Conservation (phyloP, 2,329 filamentous ascomycete genomes). For the Colletotrichum neosansevieriae region DNA sequence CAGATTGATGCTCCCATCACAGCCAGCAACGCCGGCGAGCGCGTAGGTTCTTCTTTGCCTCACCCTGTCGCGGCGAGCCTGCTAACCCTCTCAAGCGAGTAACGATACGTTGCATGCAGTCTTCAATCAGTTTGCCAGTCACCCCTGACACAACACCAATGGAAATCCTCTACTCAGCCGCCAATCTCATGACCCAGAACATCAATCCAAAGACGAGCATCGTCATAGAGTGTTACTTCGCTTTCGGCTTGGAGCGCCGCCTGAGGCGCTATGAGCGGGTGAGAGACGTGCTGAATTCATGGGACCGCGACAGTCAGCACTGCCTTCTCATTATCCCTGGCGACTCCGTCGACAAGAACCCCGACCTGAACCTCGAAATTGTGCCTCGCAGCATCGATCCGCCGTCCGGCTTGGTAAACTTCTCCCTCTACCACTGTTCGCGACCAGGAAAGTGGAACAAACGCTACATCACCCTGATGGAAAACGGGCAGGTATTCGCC, state of each 20-base stretch:
- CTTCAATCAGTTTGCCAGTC: slow-evolving; percentile 77
- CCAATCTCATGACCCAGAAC: slow-evolving; percentile 70
- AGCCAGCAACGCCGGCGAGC: slow-evolving; percentile 82
- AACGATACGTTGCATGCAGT: slow-evolving; percentile 77
- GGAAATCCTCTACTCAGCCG: slow-evolving; percentile 78
- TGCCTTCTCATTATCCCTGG: slow-evolving; percentile 75
- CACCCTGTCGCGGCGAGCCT: background rate
- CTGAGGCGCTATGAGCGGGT: slow-evolving; percentile 88
- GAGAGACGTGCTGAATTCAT: slow-evolving; percentile 90
- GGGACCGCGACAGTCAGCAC: slow-evolving; percentile 86
- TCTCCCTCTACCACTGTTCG: slow-evolving; percentile 84
- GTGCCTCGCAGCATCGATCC: slow-evolving; percentile 70
- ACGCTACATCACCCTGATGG: slow-evolving; percentile 79
- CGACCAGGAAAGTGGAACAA: slow-evolving; percentile 90
- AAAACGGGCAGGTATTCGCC: slow-evolving; percentile 77
- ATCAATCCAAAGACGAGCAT: slow-evolving; percentile 76
- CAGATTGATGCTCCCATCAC: slow-evolving; percentile 82
- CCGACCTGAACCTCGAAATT: slow-evolving; percentile 73
- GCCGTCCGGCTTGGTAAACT: slow-evolving; percentile 71
- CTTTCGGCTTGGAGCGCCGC: slow-evolving; percentile 83
- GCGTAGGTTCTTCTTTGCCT: slow-evolving; percentile 63
- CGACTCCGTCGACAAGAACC: slow-evolving; percentile 64
- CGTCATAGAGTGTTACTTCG: slow-evolving; percentile 81
- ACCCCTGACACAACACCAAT: slow-evolving; percentile 78
- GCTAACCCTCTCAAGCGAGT: slow-evolving; percentile 67